Base-by-base conservation (phyloP, 2,329 filamentous ascomycete genomes). In the Simplicillium aogashimaense region DNA sequence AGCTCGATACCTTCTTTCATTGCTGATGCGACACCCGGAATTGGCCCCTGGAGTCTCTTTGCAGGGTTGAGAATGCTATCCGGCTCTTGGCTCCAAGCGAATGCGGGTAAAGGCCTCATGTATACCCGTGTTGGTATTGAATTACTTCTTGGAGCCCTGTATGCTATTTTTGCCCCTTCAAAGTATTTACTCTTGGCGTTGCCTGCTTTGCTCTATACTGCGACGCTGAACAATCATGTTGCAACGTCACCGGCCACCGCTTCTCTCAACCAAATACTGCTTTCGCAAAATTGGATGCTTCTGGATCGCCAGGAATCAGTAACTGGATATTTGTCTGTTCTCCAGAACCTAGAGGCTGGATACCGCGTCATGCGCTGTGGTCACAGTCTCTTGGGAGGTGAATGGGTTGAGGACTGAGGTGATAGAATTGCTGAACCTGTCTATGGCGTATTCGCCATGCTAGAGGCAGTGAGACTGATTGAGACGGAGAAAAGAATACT, bases 361-460 rank as follows among this genome's bases (percentile, higher is more conserved):
- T 95, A 86, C 61, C 76, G 88, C 2, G 78, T 89, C 13, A 76
- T 98, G 71, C 78, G 92, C 44, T 95, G 88, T 58, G 92, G 97
- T 53, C 92, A 98, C 59, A 95, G 88, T 53, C 70, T 98, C 28
- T 72, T 98, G 2, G 92, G 92, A 32, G 92, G 92, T 29, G 85
- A 95, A 61, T 98, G 90, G 90, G 73, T 82, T 11, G 69, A 69
- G 32, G 66, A 63, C 49, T 60, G 52, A 60, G 81, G 57, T 44
- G 69, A 63, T 38, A 65, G 55, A 45, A 72, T 87, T 14, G 76
- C 78, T 10, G 92, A 98, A 61, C 87, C 90, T 1, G 86, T 98
- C 41, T 98, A 97, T 56, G 83, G 86, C 9, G 83, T 97, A n/a
- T 98, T 98, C 58, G 82, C 86, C 18, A 94, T 95, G 73, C 76